These are phyloP conservation scores for Suhomyces bokatorum DNA, from an alignment of 1,139 yeast species.

Conservation along the genomic window DNA sequence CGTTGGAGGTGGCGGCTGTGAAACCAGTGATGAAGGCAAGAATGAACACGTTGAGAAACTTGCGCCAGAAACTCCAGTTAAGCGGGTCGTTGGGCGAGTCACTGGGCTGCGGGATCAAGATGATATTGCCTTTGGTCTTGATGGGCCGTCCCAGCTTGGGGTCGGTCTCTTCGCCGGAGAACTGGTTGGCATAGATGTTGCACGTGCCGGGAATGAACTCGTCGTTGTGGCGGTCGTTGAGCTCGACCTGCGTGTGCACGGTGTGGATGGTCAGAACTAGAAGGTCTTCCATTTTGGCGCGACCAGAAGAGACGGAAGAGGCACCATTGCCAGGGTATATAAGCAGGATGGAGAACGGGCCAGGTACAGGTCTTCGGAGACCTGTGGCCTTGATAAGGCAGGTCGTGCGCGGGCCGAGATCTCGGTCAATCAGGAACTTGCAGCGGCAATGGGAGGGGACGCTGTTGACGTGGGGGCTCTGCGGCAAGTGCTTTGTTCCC, in stretches of 20 bases:
- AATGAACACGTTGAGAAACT: slow-evolving; percentile 24
- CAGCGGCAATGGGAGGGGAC: too few species aligned
- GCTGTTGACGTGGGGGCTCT: too few species aligned
- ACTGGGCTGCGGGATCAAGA: slow-evolving; percentile 59
- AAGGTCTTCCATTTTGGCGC: slow-evolving; percentile 3
- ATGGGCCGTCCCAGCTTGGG: slow-evolving; percentile 8
- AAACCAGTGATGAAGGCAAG: slow-evolving; percentile 32
- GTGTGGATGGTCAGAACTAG: slow-evolving; percentile 1
- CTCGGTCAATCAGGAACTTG: too few species aligned
- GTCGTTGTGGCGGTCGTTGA: slow-evolving; percentile 18
- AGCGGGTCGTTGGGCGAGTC: slow-evolving; percentile 60
- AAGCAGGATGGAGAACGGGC: too few species aligned
- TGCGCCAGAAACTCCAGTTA: slow-evolving; percentile 40
- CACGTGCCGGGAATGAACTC: slow-evolving; percentile 29
- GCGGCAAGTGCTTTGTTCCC: too few species aligned
- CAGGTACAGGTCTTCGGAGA: too few species aligned
- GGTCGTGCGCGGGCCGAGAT: too few species aligned
- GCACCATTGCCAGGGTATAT: not conserved
- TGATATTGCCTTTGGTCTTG: slow-evolving; percentile 25
- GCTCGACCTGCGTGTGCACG: slow-evolving; percentile 15
- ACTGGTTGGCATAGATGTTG: slow-evolving; percentile 22
- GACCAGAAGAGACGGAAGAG: not conserved
- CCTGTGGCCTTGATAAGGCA: too few species aligned
- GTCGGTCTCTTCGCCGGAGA: slow-evolving; percentile 12
- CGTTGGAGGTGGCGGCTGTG: slow-evolving; percentile 38